Base-by-base conservation (phyloP, 306 rosid species). In the Abrus precatorius region DNA sequence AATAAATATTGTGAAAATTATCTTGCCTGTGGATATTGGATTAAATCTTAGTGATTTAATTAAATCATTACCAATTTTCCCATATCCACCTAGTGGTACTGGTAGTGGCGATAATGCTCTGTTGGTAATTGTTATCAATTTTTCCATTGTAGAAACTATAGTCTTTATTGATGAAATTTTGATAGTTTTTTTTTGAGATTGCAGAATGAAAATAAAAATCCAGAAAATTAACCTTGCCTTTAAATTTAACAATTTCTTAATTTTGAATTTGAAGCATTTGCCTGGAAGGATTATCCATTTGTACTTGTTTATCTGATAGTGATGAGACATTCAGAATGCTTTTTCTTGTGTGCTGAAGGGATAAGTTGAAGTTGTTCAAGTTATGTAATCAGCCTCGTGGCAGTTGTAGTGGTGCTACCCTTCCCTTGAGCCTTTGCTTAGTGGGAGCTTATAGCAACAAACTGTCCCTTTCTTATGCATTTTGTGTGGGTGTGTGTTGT, bases 371-470 rank as follows among this genome's bases (percentile, higher is more conserved):
- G 75, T 69, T 68, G 41, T 10, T 29, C 27, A 47, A 28, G 36
- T 49, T 53, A 59, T 38, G 44, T 12, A 68, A 69, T 69, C 47
- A 43, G 55, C 53, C 33, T 48, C 33, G 32, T 79, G 83, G 69
- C 12, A 2, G 41, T 56, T 70, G 33, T 9, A 59, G 28, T 69
- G 9, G 9, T 27, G 9, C 63, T 5, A 32, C 55, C 55, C 36
- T 45, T 44, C 43, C 4, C 49, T 20, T 57, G 9, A 27, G 32
- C 33, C 34, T 50, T 11, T 4, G 34, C 38, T 66, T 43, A 43
- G 27, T 9, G 3, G 62, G 77, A 48, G 44, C 65, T 59, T 59
- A 36, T 14, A n/a, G 54, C 32, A 27, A 29, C 70, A 47, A 69
- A 34, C 45, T 28, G 7, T 30, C 62, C 49, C 14, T 3, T 12